Percentiles rank a stretch among this genome's conserved stretches.
Evolutionary conservation across 768 basidiomycete species (phyloP).

Genomic region (Rhodotorula diobovata): DNA sequence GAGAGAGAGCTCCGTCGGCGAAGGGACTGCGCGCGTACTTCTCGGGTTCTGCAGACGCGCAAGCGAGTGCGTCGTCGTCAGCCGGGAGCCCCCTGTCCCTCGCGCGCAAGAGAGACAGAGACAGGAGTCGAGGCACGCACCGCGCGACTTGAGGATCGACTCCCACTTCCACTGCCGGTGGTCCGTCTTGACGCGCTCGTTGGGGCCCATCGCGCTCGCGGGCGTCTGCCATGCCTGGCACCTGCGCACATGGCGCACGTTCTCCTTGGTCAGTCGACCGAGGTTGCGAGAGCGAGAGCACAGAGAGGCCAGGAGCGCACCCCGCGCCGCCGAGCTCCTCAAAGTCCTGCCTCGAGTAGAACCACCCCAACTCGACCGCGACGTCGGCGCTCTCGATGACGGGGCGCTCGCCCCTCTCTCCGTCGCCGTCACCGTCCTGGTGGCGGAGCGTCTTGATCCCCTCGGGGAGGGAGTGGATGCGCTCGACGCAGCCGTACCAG

Average conservation of each 20-base stretch:
- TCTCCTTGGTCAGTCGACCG: too few relatives aligned
- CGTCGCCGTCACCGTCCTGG: not conserved
- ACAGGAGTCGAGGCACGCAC: not conserved
- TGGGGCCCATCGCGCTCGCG: constrained; percentile 8
- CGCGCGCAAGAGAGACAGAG: not conserved
- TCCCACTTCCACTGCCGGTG: not conserved
- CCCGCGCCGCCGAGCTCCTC: not conserved
- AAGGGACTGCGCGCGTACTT: not conserved
- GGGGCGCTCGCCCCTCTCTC: too few relatives aligned
- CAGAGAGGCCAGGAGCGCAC: not conserved
- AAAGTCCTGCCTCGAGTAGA: not conserved
- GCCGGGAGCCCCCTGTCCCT: too few relatives aligned
- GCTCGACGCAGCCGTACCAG: not conserved
- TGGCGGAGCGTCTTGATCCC: not conserved
- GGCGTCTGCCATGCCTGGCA: too few relatives aligned
- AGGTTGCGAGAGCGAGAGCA: too few relatives aligned
- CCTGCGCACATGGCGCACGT: too few relatives aligned
- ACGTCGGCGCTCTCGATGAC: not conserved
- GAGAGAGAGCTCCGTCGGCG: too few relatives aligned
- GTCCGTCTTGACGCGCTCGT: constrained; percentile 20
- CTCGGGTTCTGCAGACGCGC: not conserved
- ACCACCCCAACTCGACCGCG: not conserved
- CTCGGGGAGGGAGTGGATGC: not conserved
- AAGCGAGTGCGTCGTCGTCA: not conserved
- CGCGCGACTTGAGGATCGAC: not conserved